Conservation (phyloP, 495 filamentous ascomycete species). For the Aspergillus olivimuriae region DNA sequence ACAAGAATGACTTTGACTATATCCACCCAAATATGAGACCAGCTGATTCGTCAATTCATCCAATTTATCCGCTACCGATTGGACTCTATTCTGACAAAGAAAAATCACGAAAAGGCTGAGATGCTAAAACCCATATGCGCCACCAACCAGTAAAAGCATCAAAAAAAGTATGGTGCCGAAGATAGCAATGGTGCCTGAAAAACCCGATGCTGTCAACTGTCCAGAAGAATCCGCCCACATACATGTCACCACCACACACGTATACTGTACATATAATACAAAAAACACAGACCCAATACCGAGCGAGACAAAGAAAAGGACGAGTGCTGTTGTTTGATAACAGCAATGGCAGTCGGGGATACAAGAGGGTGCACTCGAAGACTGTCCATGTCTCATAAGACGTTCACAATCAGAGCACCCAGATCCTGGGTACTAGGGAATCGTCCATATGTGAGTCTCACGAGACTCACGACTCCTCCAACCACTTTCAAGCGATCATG, state of each 20-base stretch:
- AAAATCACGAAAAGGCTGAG: slow-evolving; percentile 6
- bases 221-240: too few species aligned
- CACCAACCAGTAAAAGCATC: slow-evolving; percentile 6
- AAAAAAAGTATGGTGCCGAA: too few species aligned
- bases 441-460: background rate
- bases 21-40: background rate
- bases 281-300: background rate
- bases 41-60: background rate
- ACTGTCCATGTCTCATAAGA: too few species aligned
- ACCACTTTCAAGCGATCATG: background rate
- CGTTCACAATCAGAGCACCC: too few species aligned
- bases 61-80: slow-evolving; percentile 1
- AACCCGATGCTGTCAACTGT: too few species aligned
- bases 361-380: too few species aligned
- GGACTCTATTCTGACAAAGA: background rate
- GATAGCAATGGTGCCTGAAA: background rate
- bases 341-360: background rate
- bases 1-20: too few species aligned
- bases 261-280: slow-evolving; percentile 19
- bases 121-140: slow-evolving; percentile 11
- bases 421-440: too few species aligned
- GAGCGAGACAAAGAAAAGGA: background rate
- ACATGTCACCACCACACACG: background rate
- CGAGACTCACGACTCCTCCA: background rate
- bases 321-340: background rate